Base-by-base conservation (phyloP, 495 filamentous ascomycete species). In the Aspergillus taichungensis region DNA sequence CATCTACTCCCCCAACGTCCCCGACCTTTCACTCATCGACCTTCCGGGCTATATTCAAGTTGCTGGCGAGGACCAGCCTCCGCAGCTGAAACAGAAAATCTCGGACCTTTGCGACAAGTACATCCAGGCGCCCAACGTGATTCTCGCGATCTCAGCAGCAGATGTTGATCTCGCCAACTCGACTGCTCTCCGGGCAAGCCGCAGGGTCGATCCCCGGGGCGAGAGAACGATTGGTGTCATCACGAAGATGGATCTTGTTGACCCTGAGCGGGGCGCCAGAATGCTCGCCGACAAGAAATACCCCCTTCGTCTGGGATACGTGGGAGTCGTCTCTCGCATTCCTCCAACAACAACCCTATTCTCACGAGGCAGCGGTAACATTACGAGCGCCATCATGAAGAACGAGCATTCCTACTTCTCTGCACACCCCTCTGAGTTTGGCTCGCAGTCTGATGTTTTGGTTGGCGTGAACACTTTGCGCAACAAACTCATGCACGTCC, bases 231-330 rank as follows among this genome's bases (percentile, higher is more conserved):
- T 99, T 57, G 92, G 92, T 32, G 92, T 99, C 14, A 85, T 99
- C 18, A 99, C 92, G 18, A 99, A 99, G 68, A 95, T 99, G 91
- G 92, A 99, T 59, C 77, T 99, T 13, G 89, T 99, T 13, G 89
- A 95, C 45, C 77, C 92, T 9, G 71, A 72, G 13, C 80, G 92
- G 46, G 92, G 89, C 11, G 74, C 77, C 11, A 72, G 74, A 29
- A 85, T 99, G 30, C 69, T 99, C 6, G 74, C 68, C 33, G 92
- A 99, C 62, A 81, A 80, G 61, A 94, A 96, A 57, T 99, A 99
- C 51, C 90, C 94, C 40, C 76, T 99, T 29, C 77, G 91, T 7
- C 74, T 99, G 27, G 92, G 92, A n/a, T 99, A 99, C 60, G 89
- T 99, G 3, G 92, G 92, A 40, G 92, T 99, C 13, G 84, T 99